phyloP scores from a whole-genome alignment of 2,329 filamentous ascomycete species.

The Pyricularia grisea region DNA sequence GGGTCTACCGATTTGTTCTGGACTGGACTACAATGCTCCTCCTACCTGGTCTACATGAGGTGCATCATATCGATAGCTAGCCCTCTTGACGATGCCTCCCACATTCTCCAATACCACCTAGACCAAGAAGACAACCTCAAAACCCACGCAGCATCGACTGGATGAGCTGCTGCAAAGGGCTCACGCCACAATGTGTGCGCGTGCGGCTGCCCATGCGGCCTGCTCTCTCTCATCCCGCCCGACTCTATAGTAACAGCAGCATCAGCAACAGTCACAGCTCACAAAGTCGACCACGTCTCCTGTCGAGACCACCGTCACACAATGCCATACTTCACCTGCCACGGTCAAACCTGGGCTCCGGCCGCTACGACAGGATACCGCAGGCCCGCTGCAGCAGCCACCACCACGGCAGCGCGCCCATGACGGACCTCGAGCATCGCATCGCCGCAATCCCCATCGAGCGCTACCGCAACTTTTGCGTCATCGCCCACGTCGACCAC shows the following conservation, averaged over 20 bases:
- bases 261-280: not conserved
- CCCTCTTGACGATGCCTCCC: not conserved
- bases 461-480: constrained; percentile 90
- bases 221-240: not conserved
- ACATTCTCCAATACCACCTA: not conserved
- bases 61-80: not conserved
- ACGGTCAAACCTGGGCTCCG: not conserved
- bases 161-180: constrained; percentile 13
- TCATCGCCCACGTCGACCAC: constrained; percentile 97
- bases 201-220: not conserved
- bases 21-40: not conserved
- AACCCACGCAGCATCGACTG: constrained; percentile 8
- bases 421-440: constrained; percentile 39
- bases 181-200: constrained; percentile 4
- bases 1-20: not conserved
- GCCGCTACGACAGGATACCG: not conserved
- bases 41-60: not conserved
- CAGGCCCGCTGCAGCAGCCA: not conserved
- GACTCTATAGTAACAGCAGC: not conserved
- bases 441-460: constrained; percentile 70
- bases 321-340: not conserved
- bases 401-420: constrained; percentile 10
- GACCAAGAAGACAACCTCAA: not conserved
- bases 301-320: not conserved
- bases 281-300: not conserved